These are phyloP conservation scores for Physaria fendleri DNA, from an alignment of 345 rosid genomes.

Conservation along the genomic window DNA sequence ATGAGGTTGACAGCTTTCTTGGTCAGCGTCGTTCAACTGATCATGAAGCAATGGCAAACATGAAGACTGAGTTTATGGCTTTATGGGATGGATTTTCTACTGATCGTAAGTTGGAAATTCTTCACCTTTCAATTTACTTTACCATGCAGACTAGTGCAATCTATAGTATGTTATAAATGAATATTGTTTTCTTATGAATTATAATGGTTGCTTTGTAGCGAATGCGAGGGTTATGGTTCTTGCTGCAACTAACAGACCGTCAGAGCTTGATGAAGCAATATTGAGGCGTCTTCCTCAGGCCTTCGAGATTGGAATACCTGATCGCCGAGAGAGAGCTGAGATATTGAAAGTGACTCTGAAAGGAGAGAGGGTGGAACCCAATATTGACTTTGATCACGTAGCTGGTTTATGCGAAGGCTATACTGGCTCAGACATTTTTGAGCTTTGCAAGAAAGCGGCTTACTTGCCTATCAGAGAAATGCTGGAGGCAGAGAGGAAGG, in stretches of 20 bases:
- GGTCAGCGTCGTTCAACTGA: slow-evolving; percentile 88
- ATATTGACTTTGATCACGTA: slow-evolving; percentile 56
- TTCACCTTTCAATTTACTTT: not conserved
- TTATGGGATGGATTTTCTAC: slow-evolving; percentile 98
- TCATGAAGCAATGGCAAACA: slow-evolving; percentile 84
- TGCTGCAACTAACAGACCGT: slow-evolving; percentile 96
- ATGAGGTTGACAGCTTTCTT: slow-evolving; percentile 94
- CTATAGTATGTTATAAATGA: not conserved
- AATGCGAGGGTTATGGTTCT: slow-evolving; percentile 96
- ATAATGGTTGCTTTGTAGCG: slow-evolving; percentile 39
- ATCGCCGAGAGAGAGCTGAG: slow-evolving; percentile 55
- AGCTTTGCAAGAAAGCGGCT: slow-evolving; percentile 95
- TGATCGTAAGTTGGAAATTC: slow-evolving; percentile 69
- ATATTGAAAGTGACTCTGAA: slow-evolving; percentile 80
- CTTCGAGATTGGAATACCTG: slow-evolving; percentile 95
- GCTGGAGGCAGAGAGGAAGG: slow-evolving; percentile 77
- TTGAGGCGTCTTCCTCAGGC: slow-evolving; percentile 92
- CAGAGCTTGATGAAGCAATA: slow-evolving; percentile 97
- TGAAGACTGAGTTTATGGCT: slow-evolving; percentile 99
- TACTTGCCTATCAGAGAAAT: slow-evolving; percentile 83
- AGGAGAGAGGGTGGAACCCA: slow-evolving; percentile 63
- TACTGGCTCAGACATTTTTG: slow-evolving; percentile 92
- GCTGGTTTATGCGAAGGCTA: slow-evolving; percentile 76
- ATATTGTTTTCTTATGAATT: slow-evolving; percentile 7
- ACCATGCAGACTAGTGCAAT: not conserved